Evolutionary conservation across 768 basidiomycete species (phyloP), one percentile per base, ranked within the genome.

Genomic region (Podaxis pistillaris): DNA sequence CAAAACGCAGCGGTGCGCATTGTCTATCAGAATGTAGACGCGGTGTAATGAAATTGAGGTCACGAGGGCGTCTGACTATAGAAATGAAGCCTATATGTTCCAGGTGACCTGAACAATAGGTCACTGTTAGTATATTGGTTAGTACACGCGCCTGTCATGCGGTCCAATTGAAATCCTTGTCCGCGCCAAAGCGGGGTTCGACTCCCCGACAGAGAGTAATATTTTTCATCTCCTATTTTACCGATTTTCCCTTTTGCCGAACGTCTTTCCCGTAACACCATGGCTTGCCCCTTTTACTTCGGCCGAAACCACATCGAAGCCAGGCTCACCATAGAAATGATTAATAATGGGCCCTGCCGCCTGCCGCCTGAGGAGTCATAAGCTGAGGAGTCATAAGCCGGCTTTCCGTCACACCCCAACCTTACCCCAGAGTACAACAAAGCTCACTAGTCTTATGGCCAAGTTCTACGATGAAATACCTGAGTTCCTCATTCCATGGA

Each of bases 391-490:
- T 33, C 33, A 33, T 33, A 33, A 9, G 6, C 33, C 33, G 41
- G 41, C 41, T 44, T 44, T n/a, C 13, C 13, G n/a, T 7, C 41
- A 1, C 40, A 41, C 40, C 40, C 4, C 41, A n/a, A 46, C 19
- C n/a, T n/a, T 7, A n/a, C n/a, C 19, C 19, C 44, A 46, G 3
- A 4, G 7, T 6, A 8, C 8, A 46, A 46, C 44, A 44, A 44
- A 44, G 15, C 44, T 46, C n/a, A 41, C 40, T 4, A 41, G 17
- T 15, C 13, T n/a, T n/a, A 88, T 88, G 87, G 85, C 75, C 66
- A 75, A 81, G 41, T 81, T 76, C 71, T 85, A 76, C 70, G 79
- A 83, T 61, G 74, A 78, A 26, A 86, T 88, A 12, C 83, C 86
- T 0, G 70, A 75, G 12, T 75, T 78, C 56, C 71, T 83, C 36